Conservation (phyloP, 208 protist species). For the Herpetomonas samuelpessoai region DNA sequence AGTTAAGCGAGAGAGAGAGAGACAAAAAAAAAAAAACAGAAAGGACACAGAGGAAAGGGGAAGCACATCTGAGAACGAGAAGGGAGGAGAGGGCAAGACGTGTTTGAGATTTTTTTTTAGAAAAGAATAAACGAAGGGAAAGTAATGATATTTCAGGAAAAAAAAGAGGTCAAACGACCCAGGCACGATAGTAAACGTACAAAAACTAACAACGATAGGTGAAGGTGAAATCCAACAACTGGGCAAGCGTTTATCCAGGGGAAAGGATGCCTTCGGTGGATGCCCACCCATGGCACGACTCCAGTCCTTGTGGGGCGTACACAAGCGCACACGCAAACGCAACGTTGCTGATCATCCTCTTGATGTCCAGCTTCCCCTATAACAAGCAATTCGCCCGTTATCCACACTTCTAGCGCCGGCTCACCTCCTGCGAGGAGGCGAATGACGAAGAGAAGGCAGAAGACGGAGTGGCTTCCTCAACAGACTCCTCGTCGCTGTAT, state of each 20-base stretch:
- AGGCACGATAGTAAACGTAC: not conserved
- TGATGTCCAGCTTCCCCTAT: no score
- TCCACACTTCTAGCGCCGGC: not conserved
- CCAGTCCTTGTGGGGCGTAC: no score
- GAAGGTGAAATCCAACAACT: no score
- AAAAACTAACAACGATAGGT: no score
- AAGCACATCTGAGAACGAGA: not conserved
- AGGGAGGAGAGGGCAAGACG: not conserved
- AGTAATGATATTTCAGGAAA: not conserved
- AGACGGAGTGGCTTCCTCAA: conserved; percentile 9
- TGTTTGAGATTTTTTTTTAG: no score
- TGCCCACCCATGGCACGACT: no score
- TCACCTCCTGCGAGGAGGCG: conserved; percentile 1
- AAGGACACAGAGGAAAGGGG: not conserved
- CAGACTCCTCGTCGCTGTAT: conserved; percentile 11
- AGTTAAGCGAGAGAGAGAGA: not conserved
- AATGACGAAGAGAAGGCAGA: conserved; percentile 15
- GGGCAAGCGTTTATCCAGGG: no score
- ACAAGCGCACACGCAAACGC: no score
- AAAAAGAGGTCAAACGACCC: not conserved
- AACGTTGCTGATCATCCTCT: no score
- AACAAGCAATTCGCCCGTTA: not conserved
- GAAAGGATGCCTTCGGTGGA: no score
- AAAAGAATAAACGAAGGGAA: not conserved
- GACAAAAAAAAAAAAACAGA: conserved; percentile 2